These are phyloP conservation scores for Fusarium sp. DNA, from an alignment of 2,329 filamentous ascomycete species.

Conservation along the genomic window DNA sequence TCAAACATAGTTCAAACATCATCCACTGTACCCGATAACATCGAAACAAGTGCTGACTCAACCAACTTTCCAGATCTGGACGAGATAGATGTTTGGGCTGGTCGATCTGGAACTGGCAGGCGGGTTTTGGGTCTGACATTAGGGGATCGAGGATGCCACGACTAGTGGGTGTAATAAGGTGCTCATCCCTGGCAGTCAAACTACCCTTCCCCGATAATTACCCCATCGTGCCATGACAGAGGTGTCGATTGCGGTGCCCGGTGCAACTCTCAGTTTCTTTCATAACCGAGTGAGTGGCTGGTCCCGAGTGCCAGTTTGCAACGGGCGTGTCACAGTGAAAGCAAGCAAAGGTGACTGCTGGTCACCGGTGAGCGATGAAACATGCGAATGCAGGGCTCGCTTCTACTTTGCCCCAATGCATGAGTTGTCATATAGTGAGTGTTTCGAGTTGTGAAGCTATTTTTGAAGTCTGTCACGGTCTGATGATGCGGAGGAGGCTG, in stretches of 20 bases:
- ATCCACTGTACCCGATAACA: neutral
- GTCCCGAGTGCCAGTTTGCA: neutral
- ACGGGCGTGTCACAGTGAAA: neutral
- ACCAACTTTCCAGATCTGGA: neutral
- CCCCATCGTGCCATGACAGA: neutral
- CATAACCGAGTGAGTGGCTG: constrained; percentile 1
- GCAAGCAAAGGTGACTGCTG: neutral
- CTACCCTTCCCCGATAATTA: neutral
- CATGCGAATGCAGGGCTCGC: constrained; percentile 8
- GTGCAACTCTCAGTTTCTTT: neutral
- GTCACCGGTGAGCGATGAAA: neutral
- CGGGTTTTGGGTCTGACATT: neutral
- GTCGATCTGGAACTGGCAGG: constrained; percentile 1
- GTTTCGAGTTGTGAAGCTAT: constrained; percentile 12
- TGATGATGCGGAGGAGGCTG: constrained; percentile 26
- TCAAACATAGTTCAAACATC: neutral
- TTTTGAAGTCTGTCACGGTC: constrained; percentile 6
- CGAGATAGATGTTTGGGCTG: neutral
- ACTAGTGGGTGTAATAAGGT: neutral
- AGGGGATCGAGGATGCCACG: neutral
- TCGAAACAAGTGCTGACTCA: neutral
- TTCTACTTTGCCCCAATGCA: constrained; percentile 1
- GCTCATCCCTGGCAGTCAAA: neutral
- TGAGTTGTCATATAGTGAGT: constrained; percentile 8
- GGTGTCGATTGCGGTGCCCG: neutral